Percentiles rank a stretch among this genome's conserved stretches.
These are phyloP conservation scores for Ogataea siamensis DNA, from an alignment of 805 yeast species.

Conservation along the genomic window DNA sequence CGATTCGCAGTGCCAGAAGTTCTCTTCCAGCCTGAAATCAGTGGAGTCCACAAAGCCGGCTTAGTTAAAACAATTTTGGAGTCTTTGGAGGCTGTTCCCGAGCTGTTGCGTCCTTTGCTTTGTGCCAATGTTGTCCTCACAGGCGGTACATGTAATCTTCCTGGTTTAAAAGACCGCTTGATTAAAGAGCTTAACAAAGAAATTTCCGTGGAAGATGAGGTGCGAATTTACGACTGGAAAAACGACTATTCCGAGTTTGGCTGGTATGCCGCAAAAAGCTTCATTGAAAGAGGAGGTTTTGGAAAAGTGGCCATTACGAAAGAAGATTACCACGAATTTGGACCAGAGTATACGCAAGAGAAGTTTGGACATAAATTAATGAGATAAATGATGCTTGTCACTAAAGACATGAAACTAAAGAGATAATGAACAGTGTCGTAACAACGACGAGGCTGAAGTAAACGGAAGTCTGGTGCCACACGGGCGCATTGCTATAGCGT, in stretches of 20 bases:
- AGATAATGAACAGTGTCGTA: slow-evolving; percentile 43
- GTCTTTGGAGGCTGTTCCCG: slow-evolving; percentile 68
- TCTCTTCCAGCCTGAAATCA: slow-evolving; percentile 79
- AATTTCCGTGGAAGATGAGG: slow-evolving; percentile 69
- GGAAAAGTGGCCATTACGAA: slow-evolving; percentile 60
- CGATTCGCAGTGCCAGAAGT: slow-evolving; percentile 86
- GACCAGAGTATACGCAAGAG: slow-evolving; percentile 44
- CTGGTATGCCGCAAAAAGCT: slow-evolving; percentile 55
- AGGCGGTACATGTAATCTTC: slow-evolving; percentile 79
- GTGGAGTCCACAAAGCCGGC: slow-evolving; percentile 78
- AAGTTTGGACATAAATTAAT: slow-evolving; percentile 31
- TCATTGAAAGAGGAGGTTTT: slow-evolving; percentile 46
- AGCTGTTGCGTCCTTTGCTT: slow-evolving; percentile 67
- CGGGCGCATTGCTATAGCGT: slow-evolving; percentile 37
- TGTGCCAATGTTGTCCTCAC: slow-evolving; percentile 74
- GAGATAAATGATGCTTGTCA: slow-evolving; percentile 1
- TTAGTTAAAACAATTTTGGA: slow-evolving; percentile 68
- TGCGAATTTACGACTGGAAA: slow-evolving; percentile 41
- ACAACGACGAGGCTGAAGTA: slow-evolving; percentile 41
- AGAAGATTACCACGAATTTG: slow-evolving; percentile 84
- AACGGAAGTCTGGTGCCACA: slow-evolving; percentile 43
- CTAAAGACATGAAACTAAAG: slow-evolving; percentile 29
- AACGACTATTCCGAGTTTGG: slow-evolving; percentile 39
- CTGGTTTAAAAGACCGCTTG: slow-evolving; percentile 65
- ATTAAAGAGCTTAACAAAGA: slow-evolving; percentile 60